These are phyloP conservation scores for Corchorus capsularis DNA, from an alignment of 345 rosid species.

Conservation along the genomic window DNA sequence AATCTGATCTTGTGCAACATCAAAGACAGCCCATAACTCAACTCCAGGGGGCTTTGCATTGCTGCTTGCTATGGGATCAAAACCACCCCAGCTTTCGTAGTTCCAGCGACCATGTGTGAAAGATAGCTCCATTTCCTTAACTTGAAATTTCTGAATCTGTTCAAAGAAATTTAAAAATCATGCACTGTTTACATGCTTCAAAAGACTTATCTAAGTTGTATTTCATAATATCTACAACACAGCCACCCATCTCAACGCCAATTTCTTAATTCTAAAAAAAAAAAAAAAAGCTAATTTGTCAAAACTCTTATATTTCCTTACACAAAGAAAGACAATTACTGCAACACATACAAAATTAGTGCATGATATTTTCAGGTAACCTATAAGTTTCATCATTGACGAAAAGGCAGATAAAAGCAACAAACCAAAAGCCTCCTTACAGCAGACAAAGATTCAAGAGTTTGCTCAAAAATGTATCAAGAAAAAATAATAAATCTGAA, in stretches of 20 bases:
- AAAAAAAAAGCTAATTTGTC: not conserved
- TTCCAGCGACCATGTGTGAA: slow-evolving; percentile 99
- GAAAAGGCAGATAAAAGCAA: slow-evolving; percentile 4
- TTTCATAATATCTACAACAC: not conserved
- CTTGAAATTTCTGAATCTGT: slow-evolving; percentile 73
- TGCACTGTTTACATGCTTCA: not conserved
- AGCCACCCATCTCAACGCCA: not conserved
- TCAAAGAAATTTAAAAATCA: slow-evolving; percentile 17
- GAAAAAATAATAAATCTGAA: not conserved
- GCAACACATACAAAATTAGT: not conserved
- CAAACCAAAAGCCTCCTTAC: not conserved
- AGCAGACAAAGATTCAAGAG: not conserved
- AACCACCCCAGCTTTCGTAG: slow-evolving; percentile 98
- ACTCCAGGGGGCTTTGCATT: slow-evolving; percentile 97
- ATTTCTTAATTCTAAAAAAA: not conserved
- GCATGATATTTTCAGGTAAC: slow-evolving; percentile 3
- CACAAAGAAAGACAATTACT: not conserved
- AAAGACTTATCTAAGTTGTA: not conserved
- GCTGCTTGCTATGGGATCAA: slow-evolving; percentile 76
- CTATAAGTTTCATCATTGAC: slow-evolving; percentile 1
- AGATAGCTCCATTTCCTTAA: slow-evolving; percentile 93
- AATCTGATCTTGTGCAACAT: slow-evolving; percentile 68
- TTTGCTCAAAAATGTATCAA: not conserved
- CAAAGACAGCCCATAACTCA: slow-evolving; percentile 95
- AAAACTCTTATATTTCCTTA: not conserved